These are phyloP conservation scores for Collybia mongolica DNA, from an alignment of 768 basidiomycete genomes.

Conservation along the genomic window DNA sequence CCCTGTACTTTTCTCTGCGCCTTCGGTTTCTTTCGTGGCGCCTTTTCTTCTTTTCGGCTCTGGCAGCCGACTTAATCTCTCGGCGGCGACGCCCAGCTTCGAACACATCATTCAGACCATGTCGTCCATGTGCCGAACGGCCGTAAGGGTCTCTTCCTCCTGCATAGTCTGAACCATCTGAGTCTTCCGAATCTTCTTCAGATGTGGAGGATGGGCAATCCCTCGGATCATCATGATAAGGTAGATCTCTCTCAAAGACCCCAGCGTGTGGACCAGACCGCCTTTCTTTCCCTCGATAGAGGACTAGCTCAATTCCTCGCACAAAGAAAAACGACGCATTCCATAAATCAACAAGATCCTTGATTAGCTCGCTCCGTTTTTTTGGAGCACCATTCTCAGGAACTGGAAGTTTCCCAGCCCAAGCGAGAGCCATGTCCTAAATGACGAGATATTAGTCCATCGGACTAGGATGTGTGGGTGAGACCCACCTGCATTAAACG, in stretches of 20 bases:
- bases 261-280: slow-evolving; percentile 67
- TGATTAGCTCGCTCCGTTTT: slow-evolving; percentile 56
- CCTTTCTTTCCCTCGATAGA: slow-evolving; percentile 80
- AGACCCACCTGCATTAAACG: slow-evolving; percentile 69
- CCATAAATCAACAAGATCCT: slow-evolving; percentile 80
- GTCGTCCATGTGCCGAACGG: slow-evolving; percentile 32
- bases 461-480: background rate
- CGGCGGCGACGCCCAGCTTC: slow-evolving; percentile 53
- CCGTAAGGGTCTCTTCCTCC: slow-evolving; percentile 37
- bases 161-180: slow-evolving; percentile 42
- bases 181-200: slow-evolving; percentile 34
- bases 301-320: slow-evolving; percentile 74
- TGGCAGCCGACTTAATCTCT: slow-evolving; percentile 34
- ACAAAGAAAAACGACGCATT: slow-evolving; percentile 72
- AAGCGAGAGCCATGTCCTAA: slow-evolving; percentile 73
- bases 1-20: slow-evolving; percentile 56
- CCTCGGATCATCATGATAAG: slow-evolving; percentile 42
- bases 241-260: slow-evolving; percentile 50
- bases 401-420: slow-evolving; percentile 75
- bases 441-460: background rate
- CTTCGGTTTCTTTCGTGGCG: slow-evolving; percentile 64
- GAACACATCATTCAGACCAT: slow-evolving; percentile 37
- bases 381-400: slow-evolving; percentile 51
- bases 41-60: slow-evolving; percentile 59
- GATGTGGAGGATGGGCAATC: slow-evolving; percentile 40